Percentiles rank a stretch among this genome's conserved stretches.
These are phyloP conservation scores for Candida patagonica DNA, from an alignment of 805 yeast species.

Conservation along the genomic window DNA sequence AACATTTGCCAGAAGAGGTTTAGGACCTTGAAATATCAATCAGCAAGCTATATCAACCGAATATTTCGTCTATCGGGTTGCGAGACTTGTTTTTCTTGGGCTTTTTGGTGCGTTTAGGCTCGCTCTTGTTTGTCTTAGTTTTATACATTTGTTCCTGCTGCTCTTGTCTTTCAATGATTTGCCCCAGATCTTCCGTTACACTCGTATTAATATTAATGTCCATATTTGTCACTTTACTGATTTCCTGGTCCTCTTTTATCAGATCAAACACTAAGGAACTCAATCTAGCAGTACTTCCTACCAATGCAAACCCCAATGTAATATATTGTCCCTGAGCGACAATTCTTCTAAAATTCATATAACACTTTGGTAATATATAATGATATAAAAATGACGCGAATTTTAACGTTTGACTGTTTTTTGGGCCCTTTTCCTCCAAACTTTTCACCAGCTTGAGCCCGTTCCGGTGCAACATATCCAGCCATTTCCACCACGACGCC, in stretches of 20 bases:
- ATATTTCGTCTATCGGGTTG: conserved; percentile 66
- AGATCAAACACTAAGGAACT: conserved; percentile 18
- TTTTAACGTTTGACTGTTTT: conserved; percentile 5
- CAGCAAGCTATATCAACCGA: conserved; percentile 35
- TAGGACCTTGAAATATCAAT: conserved; percentile 14
- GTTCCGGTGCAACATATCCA: conserved; percentile 53
- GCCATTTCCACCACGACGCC: conserved; percentile 67
- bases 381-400: conserved; percentile 26
- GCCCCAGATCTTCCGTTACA: conserved; percentile 17
- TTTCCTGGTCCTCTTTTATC: neutral
- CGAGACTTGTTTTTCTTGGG: conserved; percentile 39
- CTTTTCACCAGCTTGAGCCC: conserved; percentile 15
- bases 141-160: neutral
- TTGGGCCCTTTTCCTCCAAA: conserved; percentile 1
- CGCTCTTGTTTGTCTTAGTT: neutral
- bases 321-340: conserved; percentile 71
- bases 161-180: conserved; percentile 14
- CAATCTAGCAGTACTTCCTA: conserved; percentile 48
- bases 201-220: neutral
- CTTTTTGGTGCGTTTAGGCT: conserved; percentile 5
- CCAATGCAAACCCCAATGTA: conserved; percentile 57
- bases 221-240: neutral
- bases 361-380: conserved; percentile 39
- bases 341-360: conserved; percentile 54
- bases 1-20: conserved; percentile 66